A percentile compares a stretch with the other conserved stretches of the same genome.
Evolutionary conservation across 2,329 filamentous ascomycete species (phyloP).

Genomic region (Trichophyton schoenleinii): DNA sequence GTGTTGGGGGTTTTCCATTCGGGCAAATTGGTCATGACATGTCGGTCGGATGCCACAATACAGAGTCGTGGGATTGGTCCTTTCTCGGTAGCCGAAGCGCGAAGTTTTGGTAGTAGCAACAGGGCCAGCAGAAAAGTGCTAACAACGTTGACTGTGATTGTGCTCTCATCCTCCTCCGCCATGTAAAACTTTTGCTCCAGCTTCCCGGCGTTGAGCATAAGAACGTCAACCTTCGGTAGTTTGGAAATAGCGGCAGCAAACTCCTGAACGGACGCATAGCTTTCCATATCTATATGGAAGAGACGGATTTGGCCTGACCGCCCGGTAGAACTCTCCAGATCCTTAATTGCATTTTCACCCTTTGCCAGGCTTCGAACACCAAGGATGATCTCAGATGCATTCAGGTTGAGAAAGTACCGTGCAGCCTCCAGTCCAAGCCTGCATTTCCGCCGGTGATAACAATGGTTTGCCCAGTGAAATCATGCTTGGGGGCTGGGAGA

Average conservation of each 20-base stretch:
- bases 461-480: constrained; percentile 11
- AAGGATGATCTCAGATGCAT: constrained; percentile 26
- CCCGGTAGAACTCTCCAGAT: constrained; percentile 20
- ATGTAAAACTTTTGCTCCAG: constrained; percentile 17
- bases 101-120: constrained; percentile 26
- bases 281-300: constrained; percentile 22
- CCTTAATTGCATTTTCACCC: constrained; percentile 27
- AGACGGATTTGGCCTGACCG: constrained; percentile 15
- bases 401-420: constrained; percentile 24
- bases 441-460: constrained; percentile 31
- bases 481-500: not conserved
- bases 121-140: constrained; percentile 27
- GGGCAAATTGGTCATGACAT: not conserved
- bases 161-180: constrained; percentile 28
- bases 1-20: not conserved
- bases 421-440: constrained; percentile 31
- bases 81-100: constrained; percentile 11
- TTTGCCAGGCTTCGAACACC: constrained; percentile 25
- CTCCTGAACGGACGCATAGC: constrained; percentile 19
- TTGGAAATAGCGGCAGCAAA: constrained; percentile 19
- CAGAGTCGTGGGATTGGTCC: not conserved
- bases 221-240: constrained; percentile 23
- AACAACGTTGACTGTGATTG: constrained; percentile 30
- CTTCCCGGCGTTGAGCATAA: constrained; percentile 30
- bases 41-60: not conserved